These are phyloP conservation scores for Coniella lustricola DNA, from an alignment of 2,329 filamentous ascomycete genomes.

Conservation along the genomic window DNA sequence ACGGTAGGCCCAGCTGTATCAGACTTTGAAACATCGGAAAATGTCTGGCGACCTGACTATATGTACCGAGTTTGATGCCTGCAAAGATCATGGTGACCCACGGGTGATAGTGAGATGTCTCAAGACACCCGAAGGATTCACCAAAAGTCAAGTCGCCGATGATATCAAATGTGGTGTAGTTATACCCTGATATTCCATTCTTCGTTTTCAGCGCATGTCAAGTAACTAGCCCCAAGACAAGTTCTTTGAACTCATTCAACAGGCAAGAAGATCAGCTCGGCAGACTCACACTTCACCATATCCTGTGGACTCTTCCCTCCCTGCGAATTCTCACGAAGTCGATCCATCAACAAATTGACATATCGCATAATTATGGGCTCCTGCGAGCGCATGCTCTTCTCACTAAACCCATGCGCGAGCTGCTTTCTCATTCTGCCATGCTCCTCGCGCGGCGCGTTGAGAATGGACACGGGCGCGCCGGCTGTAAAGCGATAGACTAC, in stretches of 20 bases:
- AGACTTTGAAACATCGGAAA: conserved; percentile 1
- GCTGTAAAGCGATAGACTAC: neutral
- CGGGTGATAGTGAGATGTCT: conserved; percentile 7
- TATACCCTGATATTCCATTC: too few species aligned
- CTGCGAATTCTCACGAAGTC: neutral
- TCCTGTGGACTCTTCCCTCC: neutral
- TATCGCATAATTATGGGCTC: conserved; percentile 12
- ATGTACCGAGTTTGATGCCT: conserved; percentile 4
- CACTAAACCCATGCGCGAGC: conserved; percentile 12
- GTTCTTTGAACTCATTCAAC: too few species aligned
- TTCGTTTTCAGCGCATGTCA: too few species aligned
- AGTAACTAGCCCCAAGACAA: too few species aligned
- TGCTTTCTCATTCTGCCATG: conserved; percentile 8
- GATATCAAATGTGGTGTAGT: conserved; percentile 14
- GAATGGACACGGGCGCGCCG: neutral
- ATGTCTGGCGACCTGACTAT: neutral
- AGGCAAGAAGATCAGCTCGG: too few species aligned
- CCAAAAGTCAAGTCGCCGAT: conserved; percentile 14
- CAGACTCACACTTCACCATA: conserved; percentile 6
- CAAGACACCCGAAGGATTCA: conserved; percentile 13
- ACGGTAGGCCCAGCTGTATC: conserved; percentile 1
- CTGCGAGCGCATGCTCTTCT: conserved; percentile 12
- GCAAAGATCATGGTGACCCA: conserved; percentile 16
- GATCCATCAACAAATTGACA: conserved; percentile 5
- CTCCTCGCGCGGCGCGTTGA: conserved; percentile 8